These are phyloP conservation scores for Symbiotaphrina buchneri DNA, from an alignment of 495 filamentous ascomycete species.

Conservation along the genomic window DNA sequence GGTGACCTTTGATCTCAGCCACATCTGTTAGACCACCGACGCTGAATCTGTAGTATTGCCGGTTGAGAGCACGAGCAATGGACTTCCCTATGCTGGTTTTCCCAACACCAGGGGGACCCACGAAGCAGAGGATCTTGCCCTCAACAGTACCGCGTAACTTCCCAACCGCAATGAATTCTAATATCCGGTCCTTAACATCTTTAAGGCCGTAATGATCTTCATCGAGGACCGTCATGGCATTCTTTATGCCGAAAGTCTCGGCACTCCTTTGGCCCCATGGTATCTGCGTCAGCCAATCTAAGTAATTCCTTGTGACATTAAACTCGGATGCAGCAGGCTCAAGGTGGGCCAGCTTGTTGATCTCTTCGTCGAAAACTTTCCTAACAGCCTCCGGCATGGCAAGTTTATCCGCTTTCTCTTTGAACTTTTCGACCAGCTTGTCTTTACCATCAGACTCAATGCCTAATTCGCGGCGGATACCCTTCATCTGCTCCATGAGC, in stretches of 20 bases:
- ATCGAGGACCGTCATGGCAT: slow-evolving; percentile 78
- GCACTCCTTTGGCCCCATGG: slow-evolving; percentile 93
- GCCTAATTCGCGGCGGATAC: slow-evolving; percentile 85
- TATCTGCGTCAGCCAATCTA: slow-evolving; percentile 96
- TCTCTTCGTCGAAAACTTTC: slow-evolving; percentile 94
- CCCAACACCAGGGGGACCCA: slow-evolving; percentile 88
- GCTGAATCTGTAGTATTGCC: slow-evolving; percentile 94
- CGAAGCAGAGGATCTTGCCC: slow-evolving; percentile 96
- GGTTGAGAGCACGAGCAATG: slow-evolving; percentile 80
- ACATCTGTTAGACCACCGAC: slow-evolving; percentile 94
- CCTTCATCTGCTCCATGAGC: slow-evolving; percentile 99
- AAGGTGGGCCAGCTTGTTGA: slow-evolving; percentile 87
- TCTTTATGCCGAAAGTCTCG: slow-evolving; percentile 86
- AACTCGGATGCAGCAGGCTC: slow-evolving; percentile 94
- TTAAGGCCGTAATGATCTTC: slow-evolving; percentile 96
- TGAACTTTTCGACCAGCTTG: slow-evolving; percentile 91
- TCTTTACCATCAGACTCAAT: slow-evolving; percentile 97
- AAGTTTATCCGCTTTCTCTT: slow-evolving; percentile 79
- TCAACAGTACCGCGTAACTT: slow-evolving; percentile 95
- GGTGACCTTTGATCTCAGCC: slow-evolving; percentile 98
- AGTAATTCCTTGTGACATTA: slow-evolving; percentile 97
- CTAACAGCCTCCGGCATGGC: slow-evolving; percentile 93
- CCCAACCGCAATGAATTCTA: slow-evolving; percentile 97
- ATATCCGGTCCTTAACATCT: slow-evolving; percentile 95
- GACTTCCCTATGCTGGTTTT: slow-evolving; percentile 99